Evolutionary conservation across 768 basidiomycete species (phyloP), one percentile per base, ranked within the genome.

Genomic region (Mycena filopes): DNA sequence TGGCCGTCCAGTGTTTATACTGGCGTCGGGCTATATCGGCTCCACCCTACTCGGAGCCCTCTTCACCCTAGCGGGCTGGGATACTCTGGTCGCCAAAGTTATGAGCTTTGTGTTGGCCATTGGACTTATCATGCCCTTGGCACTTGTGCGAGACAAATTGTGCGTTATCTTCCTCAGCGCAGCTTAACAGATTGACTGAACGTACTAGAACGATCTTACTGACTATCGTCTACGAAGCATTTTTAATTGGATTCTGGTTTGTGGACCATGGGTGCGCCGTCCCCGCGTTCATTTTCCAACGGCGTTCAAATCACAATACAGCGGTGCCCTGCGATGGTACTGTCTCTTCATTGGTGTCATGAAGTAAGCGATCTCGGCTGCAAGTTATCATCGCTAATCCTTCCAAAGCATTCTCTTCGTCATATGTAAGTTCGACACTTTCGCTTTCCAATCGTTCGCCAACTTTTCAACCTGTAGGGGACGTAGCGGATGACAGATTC

Each of bases 211-310:
- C 96, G 26, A 95, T 96, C 70, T 63, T 92, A 12, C 84, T 97
- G 43, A 96, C 94, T 25, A 70, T 93, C 25, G 75, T 89, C 12
- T 96, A 94, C 70, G 95, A 98, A 76, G 95, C 86, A 11, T 79
- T 98, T 25, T 82, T 98, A 49, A 86, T 98, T 60, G 96, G 94
- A 0, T 93, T 98, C 69, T 98, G 96, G 96, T 98, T 97, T 75
- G 88, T 96, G 46, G 94, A 91, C 73, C 96, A 98, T 76, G 95
- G 84, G 94, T 91, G 76, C 69, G 90, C 83, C 55, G 66, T 23
- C 29, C 26, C 9, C 20, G 42, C 40, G 11, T 31, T 53, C 38
- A 11, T 31, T 10, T 12, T 18, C 11, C 40, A 2, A 15, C 36
- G 36, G 11, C 65, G 15, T 18, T 60, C 40, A 57, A 36, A 28